These are phyloP conservation scores for Calonectria pseudoturangicola DNA, from an alignment of 2,329 filamentous ascomycete genomes.

Conservation along the genomic window DNA sequence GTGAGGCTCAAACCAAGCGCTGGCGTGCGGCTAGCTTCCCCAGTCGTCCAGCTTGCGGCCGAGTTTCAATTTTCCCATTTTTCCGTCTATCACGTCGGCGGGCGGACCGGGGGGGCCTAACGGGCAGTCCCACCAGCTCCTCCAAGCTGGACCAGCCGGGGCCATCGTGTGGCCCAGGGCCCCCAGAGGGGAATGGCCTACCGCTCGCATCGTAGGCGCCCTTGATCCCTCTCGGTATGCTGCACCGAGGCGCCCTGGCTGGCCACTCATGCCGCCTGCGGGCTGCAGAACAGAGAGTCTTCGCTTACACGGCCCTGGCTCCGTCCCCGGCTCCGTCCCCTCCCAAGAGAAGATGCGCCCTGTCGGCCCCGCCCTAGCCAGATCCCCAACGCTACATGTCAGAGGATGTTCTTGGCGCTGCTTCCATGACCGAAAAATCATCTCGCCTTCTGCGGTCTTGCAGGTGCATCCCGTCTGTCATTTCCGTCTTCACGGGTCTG, in stretches of 20 bases:
- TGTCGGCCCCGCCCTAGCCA: conserved; percentile 17
- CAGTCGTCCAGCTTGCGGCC: conserved; percentile 19
- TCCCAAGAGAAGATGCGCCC: background rate
- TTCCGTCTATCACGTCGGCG: conserved; percentile 39
- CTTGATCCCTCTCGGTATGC: conserved; percentile 20
- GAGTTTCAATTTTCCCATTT: conserved; percentile 36
- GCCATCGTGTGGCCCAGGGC: background rate
- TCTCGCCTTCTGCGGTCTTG: conserved; percentile 35
- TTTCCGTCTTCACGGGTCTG: conserved; percentile 26
- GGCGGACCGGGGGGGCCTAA: conserved; percentile 15
- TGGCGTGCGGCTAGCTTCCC: background rate
- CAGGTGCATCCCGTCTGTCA: conserved; percentile 27
- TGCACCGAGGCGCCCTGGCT: conserved; percentile 18
- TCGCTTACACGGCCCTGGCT: conserved; percentile 22
- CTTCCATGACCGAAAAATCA: conserved; percentile 30
- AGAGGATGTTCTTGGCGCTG: conserved; percentile 43
- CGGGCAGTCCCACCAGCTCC: background rate
- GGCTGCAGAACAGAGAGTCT: background rate
- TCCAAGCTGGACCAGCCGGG: background rate
- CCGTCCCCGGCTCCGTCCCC: background rate
- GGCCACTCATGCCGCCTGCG: conserved; percentile 2
- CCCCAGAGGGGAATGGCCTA: conserved; percentile 9
- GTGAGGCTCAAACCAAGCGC: conserved; percentile 50
- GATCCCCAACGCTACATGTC: conserved; percentile 43
- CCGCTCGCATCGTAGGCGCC: conserved; percentile 19